Evolutionary conservation across 768 basidiomycete genomes (phyloP).

Genomic region (Cyclocybe cylindracea): DNA sequence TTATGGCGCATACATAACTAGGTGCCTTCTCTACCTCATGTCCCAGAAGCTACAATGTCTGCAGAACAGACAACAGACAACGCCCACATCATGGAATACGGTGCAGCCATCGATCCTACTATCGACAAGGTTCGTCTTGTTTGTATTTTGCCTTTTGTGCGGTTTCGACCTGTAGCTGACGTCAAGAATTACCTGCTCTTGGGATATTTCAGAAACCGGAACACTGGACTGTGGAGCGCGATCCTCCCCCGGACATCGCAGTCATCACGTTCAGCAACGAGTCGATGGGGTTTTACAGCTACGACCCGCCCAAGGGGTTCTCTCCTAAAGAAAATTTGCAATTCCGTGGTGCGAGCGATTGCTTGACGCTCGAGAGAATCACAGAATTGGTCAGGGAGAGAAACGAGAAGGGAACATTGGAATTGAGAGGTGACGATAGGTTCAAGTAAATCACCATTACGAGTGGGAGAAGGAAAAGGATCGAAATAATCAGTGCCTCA

Average conservation of each 20-base stretch:
- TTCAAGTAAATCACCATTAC: neutral
- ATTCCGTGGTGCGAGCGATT: conserved; percentile 6
- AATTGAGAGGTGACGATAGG: neutral
- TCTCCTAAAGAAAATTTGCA: conserved; percentile 3
- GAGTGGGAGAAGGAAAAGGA: too few relatives aligned
- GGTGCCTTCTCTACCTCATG: too few relatives aligned
- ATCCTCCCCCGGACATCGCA: conserved; percentile 5
- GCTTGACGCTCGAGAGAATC: conserved; percentile 3
- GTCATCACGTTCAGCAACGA: conserved; percentile 6
- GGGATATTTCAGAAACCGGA: neutral
- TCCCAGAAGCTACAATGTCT: too few relatives aligned
- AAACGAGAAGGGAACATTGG: conserved; percentile 3
- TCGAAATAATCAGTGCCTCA: too few relatives aligned
- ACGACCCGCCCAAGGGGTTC: conserved; percentile 9
- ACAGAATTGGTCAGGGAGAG: conserved; percentile 3
- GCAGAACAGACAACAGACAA: too few relatives aligned
- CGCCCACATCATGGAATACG: too few relatives aligned
- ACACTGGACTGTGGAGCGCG: conserved; percentile 6
- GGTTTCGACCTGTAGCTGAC: too few relatives aligned
- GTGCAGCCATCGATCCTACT: too few relatives aligned
- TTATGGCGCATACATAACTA: too few relatives aligned
- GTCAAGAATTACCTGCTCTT: too few relatives aligned
- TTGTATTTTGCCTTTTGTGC: too few relatives aligned
- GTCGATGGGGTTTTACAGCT: conserved; percentile 5
- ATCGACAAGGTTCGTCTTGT: too few relatives aligned